Base-by-base conservation (phyloP, 192 early-diverging fungal species). In the Umbelopsis isabellina region DNA sequence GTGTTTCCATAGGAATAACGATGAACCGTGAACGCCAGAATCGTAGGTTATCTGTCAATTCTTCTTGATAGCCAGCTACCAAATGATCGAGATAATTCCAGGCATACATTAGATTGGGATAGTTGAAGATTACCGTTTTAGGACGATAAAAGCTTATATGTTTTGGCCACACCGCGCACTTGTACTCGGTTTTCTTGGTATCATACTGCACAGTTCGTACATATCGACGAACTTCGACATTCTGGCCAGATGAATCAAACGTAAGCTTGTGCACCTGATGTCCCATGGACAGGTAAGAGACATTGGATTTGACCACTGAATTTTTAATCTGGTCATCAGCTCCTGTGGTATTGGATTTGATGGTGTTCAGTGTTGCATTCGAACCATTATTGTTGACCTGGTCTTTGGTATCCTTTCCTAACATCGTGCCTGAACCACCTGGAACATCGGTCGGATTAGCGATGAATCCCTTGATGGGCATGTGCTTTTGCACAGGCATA, bases 61-160 rank as follows among this genome's bases (percentile, higher is more conserved):
- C 89, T 27, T 93, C 88, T 72, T 92, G 89, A 68, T 94, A 91
- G 41, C 96, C 96, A 20, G 92, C 84, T n/a, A 97, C 90, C 27
- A 96, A 80, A 65, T 91, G 90, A 78, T 99, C 97, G 27, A 97
- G 81, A 48, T 91, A 93, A 72, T 97, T 99, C 97, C 97, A 99
- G 41, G 92, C 91, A 77, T 96, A 95, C 48, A 89, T 83, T 21
- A 92, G 70, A 12, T 77, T 77, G 16, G 97, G 90, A 78, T 98
- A 97, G 6, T 70, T 66, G 67, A 99, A 99, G 0, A 70, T 79
- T 15, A 92, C 77, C 0, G 67, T 71, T 33, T 88, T 77, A 1
- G 79, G 72, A 50, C 75, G 47, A 74, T 96, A 99, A 4, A 75
- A 80, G 16, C 73, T 53, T 47, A 83, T 79, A 71, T 91, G 81